Conservation (phyloP, 257 asterid genomes). For the Capsicum pubescens region DNA sequence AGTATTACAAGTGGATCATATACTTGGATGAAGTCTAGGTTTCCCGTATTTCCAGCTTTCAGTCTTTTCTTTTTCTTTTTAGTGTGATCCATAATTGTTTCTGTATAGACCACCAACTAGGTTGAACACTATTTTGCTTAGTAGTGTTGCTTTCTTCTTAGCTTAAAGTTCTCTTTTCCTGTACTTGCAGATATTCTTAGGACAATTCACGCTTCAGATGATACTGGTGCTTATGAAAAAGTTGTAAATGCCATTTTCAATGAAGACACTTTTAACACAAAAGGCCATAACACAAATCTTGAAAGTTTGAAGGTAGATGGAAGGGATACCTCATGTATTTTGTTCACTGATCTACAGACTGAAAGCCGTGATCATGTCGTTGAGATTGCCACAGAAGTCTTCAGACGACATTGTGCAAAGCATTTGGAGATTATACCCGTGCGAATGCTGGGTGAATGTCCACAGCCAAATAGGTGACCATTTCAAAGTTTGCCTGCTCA, state of each 20-base stretch:
- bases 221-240: slow-evolving; percentile 71
- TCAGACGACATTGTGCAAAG: slow-evolving; percentile 84
- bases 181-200: slow-evolving; percentile 69
- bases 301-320: slow-evolving; percentile 58
- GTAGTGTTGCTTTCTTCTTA: slow-evolving; percentile 31
- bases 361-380: slow-evolving; percentile 65
- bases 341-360: slow-evolving; percentile 68
- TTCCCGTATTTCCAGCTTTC: slow-evolving; percentile 23
- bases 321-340: slow-evolving; percentile 61
- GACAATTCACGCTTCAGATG: slow-evolving; percentile 84
- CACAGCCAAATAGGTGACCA: slow-evolving; percentile 61
- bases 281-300: slow-evolving; percentile 56
- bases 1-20: background rate
- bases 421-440: slow-evolving; percentile 82
- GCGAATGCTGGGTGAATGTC: slow-evolving; percentile 70
- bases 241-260: slow-evolving; percentile 79
- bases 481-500: slow-evolving; percentile 18
- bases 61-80: background rate
- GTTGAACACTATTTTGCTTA: slow-evolving; percentile 25
- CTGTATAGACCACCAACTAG: slow-evolving; percentile 13
- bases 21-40: background rate
- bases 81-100: background rate
- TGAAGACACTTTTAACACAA: slow-evolving; percentile 59
- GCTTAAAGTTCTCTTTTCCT: slow-evolving; percentile 31
- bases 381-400: slow-evolving; percentile 67